Percentiles rank a stretch among this genome's conserved stretches.
Evolutionary conservation across 1,284 basidiomycete species (phyloP).

Genomic region (Puccinia triticina): DNA sequence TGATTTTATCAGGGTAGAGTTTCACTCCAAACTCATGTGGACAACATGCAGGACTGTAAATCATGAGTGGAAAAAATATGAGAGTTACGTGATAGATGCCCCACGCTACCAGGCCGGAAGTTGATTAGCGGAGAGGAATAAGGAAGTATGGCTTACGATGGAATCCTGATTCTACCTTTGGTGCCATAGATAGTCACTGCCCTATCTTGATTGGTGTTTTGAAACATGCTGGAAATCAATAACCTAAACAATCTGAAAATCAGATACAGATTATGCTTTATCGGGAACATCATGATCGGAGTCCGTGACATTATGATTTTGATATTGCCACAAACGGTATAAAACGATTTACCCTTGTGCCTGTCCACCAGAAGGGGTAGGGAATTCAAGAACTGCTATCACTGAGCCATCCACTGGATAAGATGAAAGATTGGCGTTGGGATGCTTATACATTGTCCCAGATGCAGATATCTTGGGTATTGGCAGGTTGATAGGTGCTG

Average conservation of each 20-base stretch:
- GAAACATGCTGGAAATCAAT: slow-evolving; percentile 30
- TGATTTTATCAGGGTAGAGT: neutral
- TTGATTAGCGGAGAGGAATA: neutral
- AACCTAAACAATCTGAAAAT: slow-evolving; percentile 3
- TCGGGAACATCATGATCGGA: neutral
- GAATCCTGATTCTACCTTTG: slow-evolving; percentile 39
- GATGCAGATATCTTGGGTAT: slow-evolving; percentile 40
- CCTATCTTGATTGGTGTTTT: slow-evolving; percentile 19
- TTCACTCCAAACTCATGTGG: slow-evolving; percentile 18
- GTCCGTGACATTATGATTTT: neutral
- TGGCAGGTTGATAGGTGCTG: neutral
- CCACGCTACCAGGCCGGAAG: neutral
- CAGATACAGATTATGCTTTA: neutral
- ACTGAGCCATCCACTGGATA: slow-evolving; percentile 31
- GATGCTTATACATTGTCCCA: slow-evolving; percentile 25
- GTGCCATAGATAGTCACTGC: slow-evolving; percentile 46
- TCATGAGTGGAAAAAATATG: neutral
- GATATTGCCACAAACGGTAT: neutral
- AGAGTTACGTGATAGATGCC: neutral
- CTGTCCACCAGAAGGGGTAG: slow-evolving; percentile 33
- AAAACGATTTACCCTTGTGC: slow-evolving; percentile 40
- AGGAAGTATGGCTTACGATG: neutral
- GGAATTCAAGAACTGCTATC: slow-evolving; percentile 33
- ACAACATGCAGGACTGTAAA: slow-evolving; percentile 10
- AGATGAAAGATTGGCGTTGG: neutral